Evolutionary conservation across 148 eudicot genomes (phyloP).

Genomic region (Cornus florida): DNA sequence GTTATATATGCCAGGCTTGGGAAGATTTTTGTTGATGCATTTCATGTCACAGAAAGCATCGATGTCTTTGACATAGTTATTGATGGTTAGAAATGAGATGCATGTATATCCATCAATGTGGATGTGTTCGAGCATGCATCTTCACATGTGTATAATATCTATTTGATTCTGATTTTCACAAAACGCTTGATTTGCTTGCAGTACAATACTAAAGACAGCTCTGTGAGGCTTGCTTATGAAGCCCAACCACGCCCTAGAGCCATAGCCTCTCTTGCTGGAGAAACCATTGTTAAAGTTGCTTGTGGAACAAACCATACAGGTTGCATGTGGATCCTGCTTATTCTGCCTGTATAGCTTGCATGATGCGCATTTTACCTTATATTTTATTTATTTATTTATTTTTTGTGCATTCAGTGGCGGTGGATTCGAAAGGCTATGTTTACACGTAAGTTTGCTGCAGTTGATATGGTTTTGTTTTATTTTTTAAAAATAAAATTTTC

Average conservation of each 20-base stretch:
- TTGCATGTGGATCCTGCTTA: conserved; percentile 15
- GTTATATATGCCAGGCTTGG: background rate
- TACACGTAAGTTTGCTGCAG: conserved; percentile 75
- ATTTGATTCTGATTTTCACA: background rate
- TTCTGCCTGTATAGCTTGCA: background rate
- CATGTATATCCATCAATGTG: background rate
- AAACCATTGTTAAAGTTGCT: conserved; percentile 86
- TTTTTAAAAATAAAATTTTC: background rate
- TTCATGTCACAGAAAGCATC: background rate
- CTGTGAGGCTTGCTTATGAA: conserved; percentile 93
- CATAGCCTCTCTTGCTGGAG: conserved; percentile 66
- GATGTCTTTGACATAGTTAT: background rate
- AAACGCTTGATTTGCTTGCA: conserved; percentile 31
- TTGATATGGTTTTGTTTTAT: background rate
- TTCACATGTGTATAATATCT: background rate
- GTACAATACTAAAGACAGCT: conserved; percentile 96
- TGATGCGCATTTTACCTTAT: background rate
- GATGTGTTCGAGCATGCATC: background rate
- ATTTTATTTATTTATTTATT: background rate
- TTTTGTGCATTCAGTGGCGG: conserved; percentile 66
- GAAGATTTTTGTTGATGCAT: background rate
- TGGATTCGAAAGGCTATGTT: conserved; percentile 84
- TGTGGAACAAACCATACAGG: conserved; percentile 99
- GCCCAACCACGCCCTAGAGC: conserved; percentile 94
- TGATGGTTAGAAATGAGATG: background rate